A percentile compares a stretch with the other conserved stretches of the same genome.
Conservation (phyloP, 2,329 filamentous ascomycete species). For the Sclerotinia subarctica region DNA sequence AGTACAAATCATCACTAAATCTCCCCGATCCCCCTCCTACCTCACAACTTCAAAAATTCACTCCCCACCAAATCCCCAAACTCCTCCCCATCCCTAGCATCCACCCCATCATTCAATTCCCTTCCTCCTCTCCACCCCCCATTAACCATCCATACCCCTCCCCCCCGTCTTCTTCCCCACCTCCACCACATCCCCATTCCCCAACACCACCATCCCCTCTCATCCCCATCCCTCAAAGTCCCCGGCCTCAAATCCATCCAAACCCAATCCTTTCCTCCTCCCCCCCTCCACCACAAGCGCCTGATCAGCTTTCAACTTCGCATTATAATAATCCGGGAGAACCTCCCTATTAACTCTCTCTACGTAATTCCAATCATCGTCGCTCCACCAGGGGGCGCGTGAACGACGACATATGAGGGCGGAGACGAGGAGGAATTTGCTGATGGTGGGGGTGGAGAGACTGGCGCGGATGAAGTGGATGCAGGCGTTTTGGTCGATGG, state of each 20-base stretch:
- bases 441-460: constrained; percentile 51
- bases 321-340: constrained; percentile 55
- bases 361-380: constrained; percentile 44
- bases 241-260: constrained; percentile 56
- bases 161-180: constrained; percentile 46
- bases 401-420: constrained; percentile 54
- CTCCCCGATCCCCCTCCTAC: too few relatives aligned
- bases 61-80: constrained; percentile 31
- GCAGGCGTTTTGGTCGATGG: constrained; percentile 62
- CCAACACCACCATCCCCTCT: constrained; percentile 43
- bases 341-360: constrained; percentile 43
- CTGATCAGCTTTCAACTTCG: constrained; percentile 60
- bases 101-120: constrained; percentile 48
- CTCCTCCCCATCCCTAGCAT: constrained; percentile 52
- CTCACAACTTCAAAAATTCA: constrained; percentile 7
- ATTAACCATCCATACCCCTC: too few relatives aligned
- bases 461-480: constrained; percentile 60
- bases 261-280: constrained; percentile 35
- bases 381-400: constrained; percentile 55
- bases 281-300: constrained; percentile 49
- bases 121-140: constrained; percentile 41
- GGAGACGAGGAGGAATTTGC: constrained; percentile 63
- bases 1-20: not conserved
- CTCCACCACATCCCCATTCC: constrained; percentile 56
- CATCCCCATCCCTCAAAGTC: constrained; percentile 48